These are phyloP conservation scores for Dioscorea alata DNA, from an alignment of 106 monocot species.

Conservation along the genomic window DNA sequence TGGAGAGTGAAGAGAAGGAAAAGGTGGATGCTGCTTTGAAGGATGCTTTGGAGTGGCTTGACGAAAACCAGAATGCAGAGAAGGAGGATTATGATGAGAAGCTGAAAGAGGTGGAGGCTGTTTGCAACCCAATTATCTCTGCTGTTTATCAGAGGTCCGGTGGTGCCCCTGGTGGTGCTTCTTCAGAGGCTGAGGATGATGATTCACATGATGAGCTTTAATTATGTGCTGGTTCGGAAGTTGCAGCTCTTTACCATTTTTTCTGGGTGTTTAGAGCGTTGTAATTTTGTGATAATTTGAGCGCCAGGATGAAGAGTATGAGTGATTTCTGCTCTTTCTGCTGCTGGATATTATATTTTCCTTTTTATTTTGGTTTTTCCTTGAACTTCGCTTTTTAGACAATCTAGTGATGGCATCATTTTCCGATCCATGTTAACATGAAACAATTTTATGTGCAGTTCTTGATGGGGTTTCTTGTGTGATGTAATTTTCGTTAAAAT, in stretches of 20 bases:
- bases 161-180: slow-evolving; percentile 31
- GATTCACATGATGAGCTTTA: slow-evolving; percentile 51
- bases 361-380: too few relatives aligned
- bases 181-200: slow-evolving; percentile 17
- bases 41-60: slow-evolving; percentile 48
- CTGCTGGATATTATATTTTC: too few relatives aligned
- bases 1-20: slow-evolving; percentile 54
- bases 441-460: too few relatives aligned
- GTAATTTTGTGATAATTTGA: background rate
- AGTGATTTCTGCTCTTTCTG: too few relatives aligned
- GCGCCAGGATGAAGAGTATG: background rate
- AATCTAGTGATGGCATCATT: too few relatives aligned
- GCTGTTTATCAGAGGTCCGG: slow-evolving; percentile 50
- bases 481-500: too few relatives aligned
- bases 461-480: too few relatives aligned
- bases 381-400: too few relatives aligned
- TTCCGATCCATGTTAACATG: too few relatives aligned
- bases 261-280: background rate
- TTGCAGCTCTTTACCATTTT: too few relatives aligned
- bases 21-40: slow-evolving; percentile 44
- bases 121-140: slow-evolving; percentile 40
- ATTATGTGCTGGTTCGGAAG: background rate
- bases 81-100: slow-evolving; percentile 56
- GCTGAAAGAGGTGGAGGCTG: slow-evolving; percentile 51
- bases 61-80: slow-evolving; percentile 47